phyloP scores from a whole-genome alignment of 176 grass and related monocot species.

The Ananas comosus region DNA sequence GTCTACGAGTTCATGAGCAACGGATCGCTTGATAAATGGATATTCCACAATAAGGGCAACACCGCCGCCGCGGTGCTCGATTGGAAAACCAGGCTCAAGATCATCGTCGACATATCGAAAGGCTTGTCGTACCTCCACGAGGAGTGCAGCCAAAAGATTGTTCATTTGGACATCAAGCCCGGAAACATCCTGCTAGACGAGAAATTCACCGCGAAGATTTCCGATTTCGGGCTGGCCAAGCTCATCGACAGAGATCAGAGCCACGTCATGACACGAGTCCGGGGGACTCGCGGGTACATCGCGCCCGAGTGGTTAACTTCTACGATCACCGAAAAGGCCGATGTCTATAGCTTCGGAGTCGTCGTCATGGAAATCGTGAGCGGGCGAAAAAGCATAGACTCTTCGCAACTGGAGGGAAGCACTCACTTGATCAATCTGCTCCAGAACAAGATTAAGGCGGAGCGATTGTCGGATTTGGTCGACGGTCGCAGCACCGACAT shows the following conservation, averaged over 20 bases:
- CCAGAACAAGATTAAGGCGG: conserved; percentile 24
- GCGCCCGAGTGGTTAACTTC: conserved; percentile 62
- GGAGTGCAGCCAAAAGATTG: conserved; percentile 44
- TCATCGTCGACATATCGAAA: conserved; percentile 34
- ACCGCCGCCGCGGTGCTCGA: conserved; percentile 6
- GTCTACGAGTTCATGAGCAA: conserved; percentile 50
- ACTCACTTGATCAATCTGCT: conserved; percentile 38
- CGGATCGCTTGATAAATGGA: conserved; percentile 58
- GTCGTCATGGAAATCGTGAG: conserved; percentile 49
- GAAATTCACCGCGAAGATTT: conserved; percentile 42
- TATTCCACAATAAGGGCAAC: conserved; percentile 22
- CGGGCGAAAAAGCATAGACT: conserved; percentile 45
- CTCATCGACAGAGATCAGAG: conserved; percentile 45
- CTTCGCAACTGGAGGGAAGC: conserved; percentile 23
- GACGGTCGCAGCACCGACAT: conserved; percentile 9
- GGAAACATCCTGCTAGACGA: conserved; percentile 64
- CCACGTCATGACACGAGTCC: conserved; percentile 34
- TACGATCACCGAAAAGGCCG: conserved; percentile 52
- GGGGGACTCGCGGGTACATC: conserved; percentile 43
- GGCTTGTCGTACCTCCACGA: conserved; percentile 63
- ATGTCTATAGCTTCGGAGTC: conserved; percentile 64
- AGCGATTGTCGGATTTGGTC: conserved; percentile 26
- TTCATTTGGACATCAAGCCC: conserved; percentile 64
- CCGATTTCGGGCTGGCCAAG: conserved; percentile 65
- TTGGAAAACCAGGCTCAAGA: conserved; percentile 30